A percentile compares a stretch with the other conserved stretches of the same genome.
Conservation (phyloP, 352 stramenopile species). For the Pythium utonaiense region DNA sequence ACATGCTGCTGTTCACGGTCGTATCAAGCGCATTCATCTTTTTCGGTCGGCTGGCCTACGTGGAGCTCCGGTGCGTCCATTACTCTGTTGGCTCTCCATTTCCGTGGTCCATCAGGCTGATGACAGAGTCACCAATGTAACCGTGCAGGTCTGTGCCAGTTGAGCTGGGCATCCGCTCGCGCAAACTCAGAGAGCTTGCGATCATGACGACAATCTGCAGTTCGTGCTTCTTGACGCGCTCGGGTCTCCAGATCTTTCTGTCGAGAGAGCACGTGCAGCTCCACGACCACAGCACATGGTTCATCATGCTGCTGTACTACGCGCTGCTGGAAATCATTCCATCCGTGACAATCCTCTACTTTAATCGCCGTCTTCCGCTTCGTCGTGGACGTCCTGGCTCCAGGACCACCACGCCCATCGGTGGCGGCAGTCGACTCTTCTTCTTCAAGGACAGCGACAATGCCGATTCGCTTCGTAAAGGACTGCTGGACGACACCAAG, state of each 20-base stretch:
- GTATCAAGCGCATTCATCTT: conserved; percentile 75
- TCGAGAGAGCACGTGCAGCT: conserved; percentile 71
- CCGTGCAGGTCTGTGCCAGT: conserved; percentile 65
- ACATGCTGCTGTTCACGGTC: conserved; percentile 77
- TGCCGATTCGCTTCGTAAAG: conserved; percentile 34
- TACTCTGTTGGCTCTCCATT: background rate
- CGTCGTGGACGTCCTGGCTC: conserved; percentile 30
- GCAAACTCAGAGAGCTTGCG: conserved; percentile 79
- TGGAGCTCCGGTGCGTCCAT: conserved; percentile 57
- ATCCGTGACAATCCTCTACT: conserved; percentile 75
- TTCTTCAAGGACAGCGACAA: conserved; percentile 40
- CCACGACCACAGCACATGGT: conserved; percentile 70
- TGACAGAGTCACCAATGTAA: background rate
- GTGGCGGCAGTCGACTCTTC: conserved; percentile 34
- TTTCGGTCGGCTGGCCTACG: conserved; percentile 77
- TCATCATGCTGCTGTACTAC: conserved; percentile 81
- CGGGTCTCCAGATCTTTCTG: conserved; percentile 62
- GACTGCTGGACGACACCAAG: conserved; percentile 35
- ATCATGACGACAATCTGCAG: conserved; percentile 82
- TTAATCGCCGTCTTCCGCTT: conserved; percentile 73
- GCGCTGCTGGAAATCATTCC: conserved; percentile 76
- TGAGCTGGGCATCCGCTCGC: conserved; percentile 75
- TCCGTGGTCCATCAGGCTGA: background rate
- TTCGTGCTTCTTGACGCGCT: conserved; percentile 79
- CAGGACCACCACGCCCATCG: conserved; percentile 37